Evolutionary conservation across 1,284 basidiomycete genomes (phyloP), one percentile per base, ranked within the genome.

Genomic region (Phellinidium pouzarii): DNA sequence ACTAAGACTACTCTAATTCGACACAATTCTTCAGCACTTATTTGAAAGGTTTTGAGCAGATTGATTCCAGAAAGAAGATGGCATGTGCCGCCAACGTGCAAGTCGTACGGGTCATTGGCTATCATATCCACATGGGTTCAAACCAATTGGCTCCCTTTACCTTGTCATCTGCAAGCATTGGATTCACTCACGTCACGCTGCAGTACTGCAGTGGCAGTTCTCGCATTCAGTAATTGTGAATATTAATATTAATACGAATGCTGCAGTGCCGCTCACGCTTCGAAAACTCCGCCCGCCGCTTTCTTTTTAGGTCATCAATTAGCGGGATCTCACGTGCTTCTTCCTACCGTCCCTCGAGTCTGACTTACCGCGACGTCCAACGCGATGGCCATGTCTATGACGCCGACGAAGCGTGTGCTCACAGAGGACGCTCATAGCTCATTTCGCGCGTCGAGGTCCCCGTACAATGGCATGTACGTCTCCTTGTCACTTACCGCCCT

Each of bases 391-490:
- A 19, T 25, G 29, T 37, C 54, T 4, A 49, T 44, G 26, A 50
- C 56, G 23, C 53, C 56, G 19, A 46, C 53, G 34, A 58, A 58
- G 45, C 56, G 56, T 38, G 46, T 50, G 14, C 37, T 52, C 17
- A 58, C 56, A 9, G 50, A 53, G 37, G 56, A 55, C 14, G 50
- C 29, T 17, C 47, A 55, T 36, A 52, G n/a, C 37, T 22, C 47
- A n/a, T 41, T 48, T 25, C n/a, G 23, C 34, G 40, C 45, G 17
- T 17, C 51, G n/a, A 50, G 50, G 23, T 14, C 31, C 11, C 37
- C 50, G 2, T 56, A 42, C 29, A 48, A 20, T 40, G 41, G 38
- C 54, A 26, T 43, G 54, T 56, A 27, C 34, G 50, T 52, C 19
- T 36, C 17, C 14, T 34, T 17, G n/a, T 36, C n/a, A 20, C 48